phyloP scores from a whole-genome alignment of 192 early-diverging fungal genomes.

The Kappamyces sp. region DNA sequence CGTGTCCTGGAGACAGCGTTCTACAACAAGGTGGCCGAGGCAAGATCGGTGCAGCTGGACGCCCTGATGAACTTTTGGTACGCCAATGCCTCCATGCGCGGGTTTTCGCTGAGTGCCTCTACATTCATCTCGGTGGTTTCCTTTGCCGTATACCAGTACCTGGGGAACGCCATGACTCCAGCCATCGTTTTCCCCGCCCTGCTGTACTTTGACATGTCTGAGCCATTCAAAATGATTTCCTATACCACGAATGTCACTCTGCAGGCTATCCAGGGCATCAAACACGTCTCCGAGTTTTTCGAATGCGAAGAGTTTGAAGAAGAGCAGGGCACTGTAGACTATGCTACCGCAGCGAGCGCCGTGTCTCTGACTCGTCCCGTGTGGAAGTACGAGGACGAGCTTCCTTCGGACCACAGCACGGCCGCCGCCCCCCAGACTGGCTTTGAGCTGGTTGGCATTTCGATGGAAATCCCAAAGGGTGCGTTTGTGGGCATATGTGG shows the following conservation, averaged over 20 bases:
- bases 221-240: background rate
- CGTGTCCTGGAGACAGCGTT: constrained; percentile 8
- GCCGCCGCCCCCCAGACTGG: too few relatives aligned
- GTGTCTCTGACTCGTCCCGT: too few relatives aligned
- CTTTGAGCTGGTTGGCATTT: background rate
- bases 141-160: background rate
- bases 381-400: too few relatives aligned
- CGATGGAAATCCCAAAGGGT: background rate
- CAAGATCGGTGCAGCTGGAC: constrained; percentile 14
- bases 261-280: too few relatives aligned
- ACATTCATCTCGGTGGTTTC: background rate
- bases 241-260: background rate
- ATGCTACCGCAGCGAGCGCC: too few relatives aligned
- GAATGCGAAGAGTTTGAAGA: background rate
- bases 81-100: too few relatives aligned
- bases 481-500: constrained; percentile 12
- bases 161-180: constrained; percentile 3
- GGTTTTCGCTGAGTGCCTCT: too few relatives aligned
- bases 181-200: constrained; percentile 2
- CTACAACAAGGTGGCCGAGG: background rate
- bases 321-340: too few relatives aligned
- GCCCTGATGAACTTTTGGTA: background rate
- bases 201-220: constrained; percentile 7
- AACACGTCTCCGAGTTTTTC: too few relatives aligned
- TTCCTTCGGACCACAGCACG: too few relatives aligned